Evolutionary conservation across 768 basidiomycete species (phyloP).

Genomic region (Solioccasus polychromus): DNA sequence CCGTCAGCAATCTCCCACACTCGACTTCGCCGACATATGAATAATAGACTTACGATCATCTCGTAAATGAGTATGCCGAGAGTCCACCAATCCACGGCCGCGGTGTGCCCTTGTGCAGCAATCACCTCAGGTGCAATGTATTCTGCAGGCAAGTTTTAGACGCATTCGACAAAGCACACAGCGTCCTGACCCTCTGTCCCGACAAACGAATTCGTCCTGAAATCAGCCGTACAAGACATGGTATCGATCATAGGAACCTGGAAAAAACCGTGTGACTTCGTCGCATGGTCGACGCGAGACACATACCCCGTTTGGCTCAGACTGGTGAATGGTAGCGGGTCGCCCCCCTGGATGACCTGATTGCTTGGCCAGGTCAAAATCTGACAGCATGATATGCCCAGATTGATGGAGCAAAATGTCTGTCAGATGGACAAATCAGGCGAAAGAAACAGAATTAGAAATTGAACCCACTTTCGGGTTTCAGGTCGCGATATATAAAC

Average conservation of each 20-base stretch:
- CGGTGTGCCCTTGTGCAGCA: slow-evolving; percentile 92
- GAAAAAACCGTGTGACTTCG: slow-evolving; percentile 5
- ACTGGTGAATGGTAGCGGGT: slow-evolving; percentile 83
- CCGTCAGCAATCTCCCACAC: slow-evolving; percentile 32
- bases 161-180: slow-evolving; percentile 6
- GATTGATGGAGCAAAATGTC: slow-evolving; percentile 97
- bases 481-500: slow-evolving; percentile 98
- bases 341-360: slow-evolving; percentile 81
- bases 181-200: slow-evolving; percentile 86
- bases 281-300: slow-evolving; percentile 6
- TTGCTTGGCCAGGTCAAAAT: slow-evolving; percentile 98
- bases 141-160: slow-evolving; percentile 50
- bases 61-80: slow-evolving; percentile 97
- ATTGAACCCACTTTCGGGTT: slow-evolving; percentile 88
- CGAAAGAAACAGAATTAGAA: slow-evolving; percentile 8
- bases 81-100: slow-evolving; percentile 99
- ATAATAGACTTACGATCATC: slow-evolving; percentile 80
- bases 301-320: slow-evolving; percentile 84
- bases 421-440: slow-evolving; percentile 31
- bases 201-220: slow-evolving; percentile 98
- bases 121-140: slow-evolving; percentile 99
- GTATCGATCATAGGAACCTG: slow-evolving; percentile 95
- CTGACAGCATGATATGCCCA: slow-evolving; percentile 99
- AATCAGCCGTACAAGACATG: slow-evolving; percentile 94
- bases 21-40: slow-evolving; percentile 14